Percentiles rank a stretch among this genome's conserved stretches.
phyloP scores from a whole-genome alignment of 352 stramenopile genomes.

The Phytophthora pluvialis region DNA sequence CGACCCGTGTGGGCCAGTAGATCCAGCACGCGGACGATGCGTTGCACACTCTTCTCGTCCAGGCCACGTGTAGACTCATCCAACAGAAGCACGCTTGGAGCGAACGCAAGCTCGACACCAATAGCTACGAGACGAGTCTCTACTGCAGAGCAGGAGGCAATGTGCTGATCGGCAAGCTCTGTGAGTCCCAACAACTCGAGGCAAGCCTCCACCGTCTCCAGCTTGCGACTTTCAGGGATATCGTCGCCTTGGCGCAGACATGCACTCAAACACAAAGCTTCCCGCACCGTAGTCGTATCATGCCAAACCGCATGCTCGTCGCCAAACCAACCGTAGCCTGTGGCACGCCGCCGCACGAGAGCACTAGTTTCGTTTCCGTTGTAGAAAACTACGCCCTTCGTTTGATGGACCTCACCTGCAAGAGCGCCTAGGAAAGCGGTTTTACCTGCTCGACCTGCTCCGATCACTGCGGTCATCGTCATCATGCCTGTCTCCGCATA shows the following conservation, averaged over 20 bases:
- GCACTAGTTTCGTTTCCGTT: conserved; percentile 25
- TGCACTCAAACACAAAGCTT: conserved; percentile 33
- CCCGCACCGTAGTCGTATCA: conserved; percentile 30
- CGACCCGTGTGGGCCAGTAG: conserved; percentile 28
- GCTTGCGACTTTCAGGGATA: conserved; percentile 14
- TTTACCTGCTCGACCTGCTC: conserved; percentile 18
- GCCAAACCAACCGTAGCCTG: conserved; percentile 37
- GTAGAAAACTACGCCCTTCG: conserved; percentile 26
- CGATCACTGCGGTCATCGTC: conserved; percentile 34
- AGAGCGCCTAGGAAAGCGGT: conserved; percentile 22
- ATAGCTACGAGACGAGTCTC: conserved; percentile 34
- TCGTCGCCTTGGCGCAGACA: conserved; percentile 20
- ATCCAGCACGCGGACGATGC: conserved; percentile 28
- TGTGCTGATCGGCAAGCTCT: conserved; percentile 19
- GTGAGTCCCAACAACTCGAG: conserved; percentile 32
- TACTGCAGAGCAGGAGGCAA: conserved; percentile 20
- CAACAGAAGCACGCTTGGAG: conserved; percentile 30
- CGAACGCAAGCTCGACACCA: conserved; percentile 33
- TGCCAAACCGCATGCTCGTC: conserved; percentile 22
- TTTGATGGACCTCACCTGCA: conserved; percentile 23
- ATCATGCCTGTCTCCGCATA: conserved; percentile 30
- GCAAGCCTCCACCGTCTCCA: conserved; percentile 25
- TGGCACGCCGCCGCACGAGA: conserved; percentile 25
- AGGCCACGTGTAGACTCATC: conserved; percentile 33
- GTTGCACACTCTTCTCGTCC: conserved; percentile 15